A percentile compares a stretch with the other conserved stretches of the same genome.
phyloP scores from a whole-genome alignment of 768 basidiomycete species.

The Lactifluus subvellereus region DNA sequence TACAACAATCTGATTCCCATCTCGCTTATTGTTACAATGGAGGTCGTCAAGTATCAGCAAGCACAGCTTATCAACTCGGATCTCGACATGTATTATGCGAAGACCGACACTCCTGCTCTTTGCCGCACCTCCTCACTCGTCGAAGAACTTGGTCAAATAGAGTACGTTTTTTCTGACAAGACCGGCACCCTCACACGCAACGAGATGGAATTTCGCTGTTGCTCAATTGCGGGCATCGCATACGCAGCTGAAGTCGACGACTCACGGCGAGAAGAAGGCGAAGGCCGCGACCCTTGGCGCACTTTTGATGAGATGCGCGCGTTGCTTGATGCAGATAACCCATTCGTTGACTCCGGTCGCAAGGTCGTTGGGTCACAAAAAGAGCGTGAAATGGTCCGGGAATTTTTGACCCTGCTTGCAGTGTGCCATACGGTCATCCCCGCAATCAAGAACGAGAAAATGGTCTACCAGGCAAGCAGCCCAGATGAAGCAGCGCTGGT shows the following conservation, averaged over 20 bases:
- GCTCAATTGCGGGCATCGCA: conserved; percentile 79
- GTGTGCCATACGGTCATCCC: conserved; percentile 99
- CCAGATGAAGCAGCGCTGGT: conserved; percentile 98
- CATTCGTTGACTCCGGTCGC: conserved; percentile 47
- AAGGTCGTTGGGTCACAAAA: conserved; percentile 28
- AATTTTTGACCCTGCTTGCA: conserved; percentile 49
- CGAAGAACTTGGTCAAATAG: conserved; percentile 97
- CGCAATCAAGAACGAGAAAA: conserved; percentile 83
- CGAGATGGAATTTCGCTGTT: conserved; percentile 96
- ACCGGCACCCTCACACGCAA: conserved; percentile 94
- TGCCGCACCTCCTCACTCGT: conserved; percentile 98
- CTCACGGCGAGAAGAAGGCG: conserved; percentile 55
- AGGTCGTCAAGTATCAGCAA: conserved; percentile 98
- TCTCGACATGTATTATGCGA: conserved; percentile 96
- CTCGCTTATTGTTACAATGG: conserved; percentile 98
- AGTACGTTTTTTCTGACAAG: conserved; percentile 94
- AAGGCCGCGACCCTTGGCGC: conserved; percentile 58
- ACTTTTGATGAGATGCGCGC: conserved; percentile 72
- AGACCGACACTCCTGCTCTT: conserved; percentile 92
- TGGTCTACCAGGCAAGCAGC: conserved; percentile 91
- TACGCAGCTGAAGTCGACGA: conserved; percentile 94
- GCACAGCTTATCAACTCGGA: conserved; percentile 96
- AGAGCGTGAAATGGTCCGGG: conserved; percentile 34
- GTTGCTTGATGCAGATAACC: conserved; percentile 46
- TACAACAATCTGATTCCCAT: conserved; percentile 99